phyloP scores from a whole-genome alignment of 2,329 filamentous ascomycete species.

The Ceratocystis huliohia region DNA sequence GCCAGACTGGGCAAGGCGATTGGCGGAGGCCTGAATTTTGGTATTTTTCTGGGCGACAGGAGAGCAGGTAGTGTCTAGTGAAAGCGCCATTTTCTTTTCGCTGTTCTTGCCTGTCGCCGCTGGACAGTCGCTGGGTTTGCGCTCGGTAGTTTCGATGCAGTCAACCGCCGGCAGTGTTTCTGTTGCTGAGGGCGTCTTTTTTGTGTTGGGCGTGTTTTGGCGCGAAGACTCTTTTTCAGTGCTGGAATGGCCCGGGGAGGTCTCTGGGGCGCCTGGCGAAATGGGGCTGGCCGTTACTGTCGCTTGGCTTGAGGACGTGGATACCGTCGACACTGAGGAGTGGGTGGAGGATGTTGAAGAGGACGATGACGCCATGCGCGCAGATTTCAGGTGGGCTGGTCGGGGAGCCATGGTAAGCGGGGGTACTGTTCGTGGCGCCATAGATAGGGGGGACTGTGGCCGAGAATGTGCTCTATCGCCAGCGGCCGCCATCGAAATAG shows the following conservation, averaged over 20 bases:
- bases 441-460: slow-evolving; percentile 16
- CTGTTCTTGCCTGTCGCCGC: not conserved
- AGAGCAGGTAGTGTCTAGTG: not conserved
- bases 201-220: slow-evolving; percentile 2
- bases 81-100: not conserved
- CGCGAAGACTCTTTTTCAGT: not conserved
- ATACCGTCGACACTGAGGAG: slow-evolving; percentile 21
- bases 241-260: not conserved
- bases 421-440: slow-evolving; percentile 8
- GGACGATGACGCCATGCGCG: slow-evolving; percentile 11
- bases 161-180: not conserved
- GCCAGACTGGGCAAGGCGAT: not conserved
- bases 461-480: not conserved
- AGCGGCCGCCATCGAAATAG: not conserved
- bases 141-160: not conserved
- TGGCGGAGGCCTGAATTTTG: not conserved
- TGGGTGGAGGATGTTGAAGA: slow-evolving; percentile 30
- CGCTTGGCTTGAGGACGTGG: slow-evolving; percentile 29
- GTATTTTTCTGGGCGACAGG: not conserved
- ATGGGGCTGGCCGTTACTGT: slow-evolving; percentile 18
- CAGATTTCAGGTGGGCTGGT: slow-evolving; percentile 14
- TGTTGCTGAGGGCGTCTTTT: slow-evolving; percentile 12
- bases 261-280: not conserved
- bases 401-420: slow-evolving; percentile 20
- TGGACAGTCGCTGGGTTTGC: not conserved